Base-by-base conservation (phyloP, 2,329 filamentous ascomycete species). In the Fusarium sp. region DNA sequence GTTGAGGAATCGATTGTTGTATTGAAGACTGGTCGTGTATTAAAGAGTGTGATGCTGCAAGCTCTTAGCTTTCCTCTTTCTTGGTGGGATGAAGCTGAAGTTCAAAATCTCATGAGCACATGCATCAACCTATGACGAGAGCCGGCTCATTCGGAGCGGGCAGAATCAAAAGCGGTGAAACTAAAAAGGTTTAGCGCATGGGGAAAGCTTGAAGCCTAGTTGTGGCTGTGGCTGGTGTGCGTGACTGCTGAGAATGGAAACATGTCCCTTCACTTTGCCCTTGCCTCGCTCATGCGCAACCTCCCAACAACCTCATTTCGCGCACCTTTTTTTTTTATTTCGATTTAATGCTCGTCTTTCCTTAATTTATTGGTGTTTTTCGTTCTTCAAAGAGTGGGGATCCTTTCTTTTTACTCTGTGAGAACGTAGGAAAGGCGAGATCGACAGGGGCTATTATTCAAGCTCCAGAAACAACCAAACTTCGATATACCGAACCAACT, bases 61-160 rank as follows among this genome's bases (percentile, higher is more conserved):
- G 70, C 38, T 71, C 13, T 34, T 50, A 54, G 18, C 22, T 57
- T 57, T 31, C 50, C 37, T 45, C 18, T n/a, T n/a, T n/a, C n/a
- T n/a, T 59, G 63, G 57, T 67, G 45, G 54, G 56, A 52, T 52
- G 67, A 29, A 40, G 31, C 47, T 35, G 62, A 62, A 54, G 40
- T 45, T 67, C 71, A 74, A 74, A 72, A 71, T 69, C 72, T 73
- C 64, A 68, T 57, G 67, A 70, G 65, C 37, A 34, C 38, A 50
- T 42, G 29, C 52, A 62, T 31, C 58, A 38, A 66, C 58, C 69
- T 62, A 75, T 75, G 73, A 75, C 70, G 73, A 73, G 70, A 73
- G 67, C 63, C 13, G 38, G 22, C 40, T 38, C 38, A 57, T 29
- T 56, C 58, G 45, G 37, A 29, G 18, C 20, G 73, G 73, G 73